Base-by-base conservation (phyloP, 2,329 filamentous ascomycete genomes). In the Alternaria tenuissima region DNA sequence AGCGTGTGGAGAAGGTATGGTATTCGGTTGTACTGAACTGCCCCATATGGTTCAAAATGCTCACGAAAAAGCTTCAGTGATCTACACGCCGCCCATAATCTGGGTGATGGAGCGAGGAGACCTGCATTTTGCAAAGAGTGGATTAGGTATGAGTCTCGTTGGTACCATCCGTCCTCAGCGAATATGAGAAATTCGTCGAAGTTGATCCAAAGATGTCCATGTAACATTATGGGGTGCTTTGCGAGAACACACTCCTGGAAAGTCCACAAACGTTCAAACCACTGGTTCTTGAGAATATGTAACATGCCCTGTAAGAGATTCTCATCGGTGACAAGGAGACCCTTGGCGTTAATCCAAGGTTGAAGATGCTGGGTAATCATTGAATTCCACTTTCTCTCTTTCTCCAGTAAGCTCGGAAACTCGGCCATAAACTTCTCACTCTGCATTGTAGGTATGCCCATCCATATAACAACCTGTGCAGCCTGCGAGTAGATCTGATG, bases 61-160 rank as follows among this genome's bases (percentile, higher is more conserved):
- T 9, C 7, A n/a, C 30, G 18, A 3, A 2, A 22, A 3, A 9
- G 1, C 3, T 16, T 20, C 1, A 38, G 2, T 0, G 7, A 0
- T n/a, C 16, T 38, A 38, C 34, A 38, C 6, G 7, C 1, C 4
- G 1, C 22, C 4, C 1, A 22, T 22, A 22, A 1, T 5, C 0
- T 22, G 4, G 22, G 1, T 22, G 22, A 22, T 4, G 20, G 3
- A 20, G 3, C 20, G 20, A 20, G 20, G 3, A 20, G 20, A 20
- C 20, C 20, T 20, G 20, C 20, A 20, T 3, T 20, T 20, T 20
- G 20, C 20, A 20, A 20, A 20, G 20, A 20, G 20, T 20, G 20
- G 20, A 20, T 20, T 20, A 20, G 20, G 20, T 20, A 20, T 3
- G 20, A 3, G 20, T 20, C 20, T 20, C 20, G 3, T 20, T 3